Conservation (phyloP, 1,139 yeast genomes). For the Blastobotrys illinoisensis region DNA sequence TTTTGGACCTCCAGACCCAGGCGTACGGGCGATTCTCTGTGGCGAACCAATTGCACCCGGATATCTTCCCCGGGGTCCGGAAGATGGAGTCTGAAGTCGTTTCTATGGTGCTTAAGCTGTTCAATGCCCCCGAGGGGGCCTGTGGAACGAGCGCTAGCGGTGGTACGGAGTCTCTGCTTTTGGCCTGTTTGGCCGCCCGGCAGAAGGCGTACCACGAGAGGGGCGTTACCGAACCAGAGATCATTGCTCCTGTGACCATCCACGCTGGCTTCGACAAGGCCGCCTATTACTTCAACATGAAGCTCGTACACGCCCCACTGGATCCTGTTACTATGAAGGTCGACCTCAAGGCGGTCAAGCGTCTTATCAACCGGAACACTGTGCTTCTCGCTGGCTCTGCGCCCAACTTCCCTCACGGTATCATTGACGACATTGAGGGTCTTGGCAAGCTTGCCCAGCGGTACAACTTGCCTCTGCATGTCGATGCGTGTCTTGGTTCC, state of each 20-base stretch:
- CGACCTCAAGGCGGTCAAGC: slow-evolving; percentile 54
- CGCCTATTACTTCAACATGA: slow-evolving; percentile 83
- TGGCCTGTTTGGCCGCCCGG: slow-evolving; percentile 82
- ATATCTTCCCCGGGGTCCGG: slow-evolving; percentile 92
- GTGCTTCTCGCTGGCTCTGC: slow-evolving; percentile 87
- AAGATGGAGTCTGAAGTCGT: slow-evolving; percentile 97
- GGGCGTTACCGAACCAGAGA: slow-evolving; percentile 73
- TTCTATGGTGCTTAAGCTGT: slow-evolving; percentile 76
- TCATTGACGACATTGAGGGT: slow-evolving; percentile 78
- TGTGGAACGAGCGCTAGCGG: slow-evolving; percentile 95
- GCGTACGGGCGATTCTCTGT: slow-evolving; percentile 76
- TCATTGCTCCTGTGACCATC: slow-evolving; percentile 80
- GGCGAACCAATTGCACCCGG: slow-evolving; percentile 94
- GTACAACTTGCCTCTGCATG: slow-evolving; percentile 76
- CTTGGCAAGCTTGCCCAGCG: slow-evolving; percentile 61
- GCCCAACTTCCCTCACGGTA: slow-evolving; percentile 96
- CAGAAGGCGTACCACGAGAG: slow-evolving; percentile 56
- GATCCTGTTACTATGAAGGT: slow-evolving; percentile 67
- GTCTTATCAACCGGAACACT: slow-evolving; percentile 70
- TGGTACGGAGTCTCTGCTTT: slow-evolving; percentile 88
- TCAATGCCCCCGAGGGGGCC: slow-evolving; percentile 64
- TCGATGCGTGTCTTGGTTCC: slow-evolving; percentile 93
- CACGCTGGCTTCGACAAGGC: slow-evolving; percentile 98
- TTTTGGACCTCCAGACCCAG: slow-evolving; percentile 63
- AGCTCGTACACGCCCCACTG: slow-evolving; percentile 70